phyloP scores from a whole-genome alignment of 345 rosid genomes.

The Populus pruinosa region DNA sequence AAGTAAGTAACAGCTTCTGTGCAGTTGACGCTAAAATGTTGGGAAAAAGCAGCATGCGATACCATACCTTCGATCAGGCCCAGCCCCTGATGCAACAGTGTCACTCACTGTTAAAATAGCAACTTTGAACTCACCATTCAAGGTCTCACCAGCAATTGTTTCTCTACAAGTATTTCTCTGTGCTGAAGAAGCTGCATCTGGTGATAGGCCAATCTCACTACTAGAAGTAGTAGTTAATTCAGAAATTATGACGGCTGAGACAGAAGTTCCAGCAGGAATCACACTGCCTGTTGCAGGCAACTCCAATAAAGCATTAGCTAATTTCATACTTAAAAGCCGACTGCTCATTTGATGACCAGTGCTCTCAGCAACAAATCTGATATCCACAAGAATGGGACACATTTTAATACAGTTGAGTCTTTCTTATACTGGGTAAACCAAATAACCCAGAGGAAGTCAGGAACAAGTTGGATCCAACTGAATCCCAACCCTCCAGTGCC shows the following conservation, averaged over 20 bases:
- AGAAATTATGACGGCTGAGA: constrained; percentile 64
- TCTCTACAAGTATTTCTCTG: constrained; percentile 31
- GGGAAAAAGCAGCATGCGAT: background rate
- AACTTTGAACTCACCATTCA: constrained; percentile 45
- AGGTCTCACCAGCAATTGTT: constrained; percentile 24
- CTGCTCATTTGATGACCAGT: constrained; percentile 91
- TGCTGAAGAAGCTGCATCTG: constrained; percentile 31
- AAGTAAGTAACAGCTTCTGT: background rate
- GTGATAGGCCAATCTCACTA: constrained; percentile 22
- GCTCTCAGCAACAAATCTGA: constrained; percentile 91
- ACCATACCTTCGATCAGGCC: constrained; percentile 85
- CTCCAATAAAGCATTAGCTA: constrained; percentile 85
- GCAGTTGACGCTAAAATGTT: background rate
- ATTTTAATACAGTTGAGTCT: background rate
- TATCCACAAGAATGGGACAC: constrained; percentile 1
- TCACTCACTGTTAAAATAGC: constrained; percentile 89
- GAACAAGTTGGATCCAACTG: background rate
- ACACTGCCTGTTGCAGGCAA: constrained; percentile 62
- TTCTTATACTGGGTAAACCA: background rate
- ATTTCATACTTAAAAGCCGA: constrained; percentile 88
- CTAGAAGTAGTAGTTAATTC: constrained; percentile 40
- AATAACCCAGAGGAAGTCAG: constrained; percentile 2
- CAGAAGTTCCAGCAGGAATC: constrained; percentile 68
- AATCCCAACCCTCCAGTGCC: background rate
- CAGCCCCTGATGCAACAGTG: constrained; percentile 79